These are phyloP conservation scores for Linnemannia exigua DNA, from an alignment of 192 early-diverging fungal genomes.

Conservation along the genomic window DNA sequence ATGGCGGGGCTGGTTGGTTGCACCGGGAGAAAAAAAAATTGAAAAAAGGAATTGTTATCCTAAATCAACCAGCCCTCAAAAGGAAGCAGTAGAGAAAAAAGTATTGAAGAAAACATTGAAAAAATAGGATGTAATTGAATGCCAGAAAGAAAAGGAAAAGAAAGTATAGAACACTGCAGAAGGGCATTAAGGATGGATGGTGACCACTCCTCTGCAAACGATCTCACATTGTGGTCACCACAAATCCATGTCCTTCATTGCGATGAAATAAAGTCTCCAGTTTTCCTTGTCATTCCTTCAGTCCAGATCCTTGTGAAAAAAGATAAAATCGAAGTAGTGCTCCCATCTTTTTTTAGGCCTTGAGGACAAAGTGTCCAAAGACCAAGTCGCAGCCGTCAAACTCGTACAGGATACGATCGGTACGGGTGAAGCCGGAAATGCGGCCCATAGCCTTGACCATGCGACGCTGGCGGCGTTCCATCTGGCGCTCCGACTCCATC, in stretches of 20 bases:
- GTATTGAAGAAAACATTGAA: slow-evolving; percentile 11
- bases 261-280: not conserved
- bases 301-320: not conserved
- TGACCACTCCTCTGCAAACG: slow-evolving; percentile 31
- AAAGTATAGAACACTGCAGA: slow-evolving; percentile 8
- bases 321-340: not conserved
- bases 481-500: slow-evolving; percentile 49
- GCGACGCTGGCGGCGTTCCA: slow-evolving; percentile 52
- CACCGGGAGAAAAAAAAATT: slow-evolving; percentile 16
- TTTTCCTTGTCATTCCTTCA: not conserved
- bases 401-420: slow-evolving; percentile 83
- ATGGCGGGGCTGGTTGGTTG: not conserved
- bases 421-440: slow-evolving; percentile 72
- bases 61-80: slow-evolving; percentile 21
- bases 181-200: not conserved
- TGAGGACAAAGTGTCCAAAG: slow-evolving; percentile 77
- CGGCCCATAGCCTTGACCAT: slow-evolving; percentile 63
- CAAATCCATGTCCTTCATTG: slow-evolving; percentile 16
- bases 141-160: not conserved
- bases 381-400: slow-evolving; percentile 86
- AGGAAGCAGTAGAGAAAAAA: slow-evolving; percentile 15
- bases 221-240: slow-evolving; percentile 23
- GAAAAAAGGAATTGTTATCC: slow-evolving; percentile 50
- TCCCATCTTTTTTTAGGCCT: slow-evolving; percentile 34
- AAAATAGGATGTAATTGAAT: not conserved